Conservation (phyloP, 1,139 yeast species). For the Kurtzmaniella quercitrusa region DNA sequence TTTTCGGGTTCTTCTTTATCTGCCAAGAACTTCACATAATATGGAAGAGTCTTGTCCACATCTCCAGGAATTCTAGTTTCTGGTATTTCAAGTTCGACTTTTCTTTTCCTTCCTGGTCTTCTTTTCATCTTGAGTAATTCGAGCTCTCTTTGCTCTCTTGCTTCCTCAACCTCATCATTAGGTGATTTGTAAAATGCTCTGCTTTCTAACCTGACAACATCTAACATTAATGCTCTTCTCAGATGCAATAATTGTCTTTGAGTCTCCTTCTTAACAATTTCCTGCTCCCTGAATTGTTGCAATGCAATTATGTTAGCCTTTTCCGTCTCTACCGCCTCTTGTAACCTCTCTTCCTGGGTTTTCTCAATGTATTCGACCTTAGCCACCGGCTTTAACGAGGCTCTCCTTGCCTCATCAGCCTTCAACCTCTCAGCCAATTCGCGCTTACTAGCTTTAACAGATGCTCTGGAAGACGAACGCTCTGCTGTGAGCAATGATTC, state of each 20-base stretch:
- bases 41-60: slow-evolving; percentile 34
- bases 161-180: slow-evolving; percentile 16
- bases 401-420: slow-evolving; percentile 66
- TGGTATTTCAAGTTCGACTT: slow-evolving; percentile 13
- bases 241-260: slow-evolving; percentile 72
- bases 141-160: slow-evolving; percentile 24
- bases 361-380: slow-evolving; percentile 46
- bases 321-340: slow-evolving; percentile 86
- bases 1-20: slow-evolving; percentile 11
- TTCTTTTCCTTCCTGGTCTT: slow-evolving; percentile 35
- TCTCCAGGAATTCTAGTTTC: slow-evolving; percentile 31
- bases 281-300: slow-evolving; percentile 78
- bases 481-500: slow-evolving; percentile 50
- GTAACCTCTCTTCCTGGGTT: slow-evolving; percentile 84
- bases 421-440: slow-evolving; percentile 72
- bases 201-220: slow-evolving; percentile 45
- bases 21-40: slow-evolving; percentile 23
- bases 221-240: slow-evolving; percentile 53
- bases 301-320: slow-evolving; percentile 68
- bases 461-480: slow-evolving; percentile 73
- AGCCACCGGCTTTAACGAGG: slow-evolving; percentile 40
- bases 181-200: slow-evolving; percentile 5
- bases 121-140: slow-evolving; percentile 33
- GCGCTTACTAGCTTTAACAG: slow-evolving; percentile 76
- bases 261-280: slow-evolving; percentile 70